Base-by-base conservation (phyloP, 2,329 filamentous ascomycete species). In the Venturia nashicola region DNA sequence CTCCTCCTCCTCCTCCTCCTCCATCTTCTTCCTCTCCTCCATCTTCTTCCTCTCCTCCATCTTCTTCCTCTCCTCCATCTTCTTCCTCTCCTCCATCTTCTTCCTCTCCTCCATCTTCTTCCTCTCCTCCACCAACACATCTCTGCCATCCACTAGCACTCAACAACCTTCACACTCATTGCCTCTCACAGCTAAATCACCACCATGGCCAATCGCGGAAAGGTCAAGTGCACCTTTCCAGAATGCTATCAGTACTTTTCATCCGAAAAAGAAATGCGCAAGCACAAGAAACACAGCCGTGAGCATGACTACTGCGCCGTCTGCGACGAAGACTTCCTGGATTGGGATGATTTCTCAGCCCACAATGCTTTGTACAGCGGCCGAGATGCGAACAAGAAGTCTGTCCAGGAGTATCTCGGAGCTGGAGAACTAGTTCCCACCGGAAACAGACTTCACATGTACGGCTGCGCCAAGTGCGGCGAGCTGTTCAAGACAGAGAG, bases 391-490 rank as follows among this genome's bases (percentile, higher is more conserved):
- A 40, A 43, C 14, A 36, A 43, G 20, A 64, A 61, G 42, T 62
- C 62, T 40, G 18, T 34, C 6, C 51, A 64, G 34, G 36, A 64
- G 6, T 64, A 64, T 27, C 11, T 18, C 20, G 23, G 20, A 9
- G 68, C 71, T 61, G 69, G 74, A 2, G 76, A 75, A 39, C 79
- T 83, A 66, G 79, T 82, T 57, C 78, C 51, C 5, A 36, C 4
- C 14, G 51, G 51, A 12, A 39, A 57, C 32, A 63, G 59, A 34
- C 51, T 63, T 39, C 61, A 63, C 40, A 57, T 40, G 46, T 63
- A 57, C 51, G 36, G 77, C 61, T 86, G 84, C 69, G 79, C 81
- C 14, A 75, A 83, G 51, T 86, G 84, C 62, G 81, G 79, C 14
- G 70, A 77, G 9, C 82, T 85, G 51, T 85, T 84, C 72, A 78